Conservation (phyloP, 2,329 filamentous ascomycete species). For the Emmonsiellopsis sp. region DNA sequence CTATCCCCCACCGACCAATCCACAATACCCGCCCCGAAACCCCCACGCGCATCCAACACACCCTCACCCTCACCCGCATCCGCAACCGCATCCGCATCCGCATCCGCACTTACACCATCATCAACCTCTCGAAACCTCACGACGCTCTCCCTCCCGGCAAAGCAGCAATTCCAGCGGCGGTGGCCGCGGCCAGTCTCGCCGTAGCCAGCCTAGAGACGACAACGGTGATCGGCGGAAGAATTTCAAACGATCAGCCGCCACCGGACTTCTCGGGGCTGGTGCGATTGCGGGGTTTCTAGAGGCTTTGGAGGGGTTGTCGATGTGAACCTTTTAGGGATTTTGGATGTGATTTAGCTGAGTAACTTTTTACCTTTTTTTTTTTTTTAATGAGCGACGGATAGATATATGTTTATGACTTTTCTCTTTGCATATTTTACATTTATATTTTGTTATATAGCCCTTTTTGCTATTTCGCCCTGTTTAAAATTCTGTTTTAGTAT, state of each 20-base stretch:
- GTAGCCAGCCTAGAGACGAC: slow-evolving; percentile 8
- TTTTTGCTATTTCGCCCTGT: too few species aligned
- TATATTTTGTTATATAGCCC: background rate
- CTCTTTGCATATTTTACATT: background rate
- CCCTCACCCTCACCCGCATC: background rate
- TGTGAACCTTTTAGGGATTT: background rate
- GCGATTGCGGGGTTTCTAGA: slow-evolving; percentile 32
- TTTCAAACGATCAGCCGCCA: slow-evolving; percentile 25
- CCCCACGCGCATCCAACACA: background rate
- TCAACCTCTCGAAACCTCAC: background rate
- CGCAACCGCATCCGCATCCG: too few species aligned
- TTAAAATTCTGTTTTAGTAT: too few species aligned
- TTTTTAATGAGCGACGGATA: background rate
- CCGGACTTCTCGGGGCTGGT: slow-evolving; percentile 26
- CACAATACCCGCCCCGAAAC: background rate
- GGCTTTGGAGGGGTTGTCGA: slow-evolving; percentile 27
- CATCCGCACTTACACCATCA: background rate
- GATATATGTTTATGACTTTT: background rate
- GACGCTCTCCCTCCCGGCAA: slow-evolving; percentile 1
- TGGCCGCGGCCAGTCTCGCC: slow-evolving; percentile 2
- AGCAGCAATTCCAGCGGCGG: slow-evolving; percentile 3
- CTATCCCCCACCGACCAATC: background rate
- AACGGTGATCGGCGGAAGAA: slow-evolving; percentile 19
- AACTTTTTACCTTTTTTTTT: background rate
- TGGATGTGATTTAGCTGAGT: background rate